Conservation (phyloP, 2,329 filamentous ascomycete genomes). For the Fusarium sp. region DNA sequence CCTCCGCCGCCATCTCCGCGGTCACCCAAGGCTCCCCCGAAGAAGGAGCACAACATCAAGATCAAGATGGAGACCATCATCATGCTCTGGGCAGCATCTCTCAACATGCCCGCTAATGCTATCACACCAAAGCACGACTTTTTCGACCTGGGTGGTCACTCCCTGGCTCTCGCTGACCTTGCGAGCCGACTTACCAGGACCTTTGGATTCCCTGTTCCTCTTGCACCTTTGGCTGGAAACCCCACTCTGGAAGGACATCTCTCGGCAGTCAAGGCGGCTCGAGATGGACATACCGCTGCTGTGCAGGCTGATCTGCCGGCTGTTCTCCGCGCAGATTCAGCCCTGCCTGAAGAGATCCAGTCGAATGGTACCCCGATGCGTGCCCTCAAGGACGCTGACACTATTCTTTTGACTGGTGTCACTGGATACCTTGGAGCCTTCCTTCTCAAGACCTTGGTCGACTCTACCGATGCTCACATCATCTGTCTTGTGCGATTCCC, state of each 20-base stretch:
- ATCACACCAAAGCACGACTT: slow-evolving; percentile 81
- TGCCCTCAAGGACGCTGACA: slow-evolving; percentile 73
- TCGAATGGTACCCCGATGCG: slow-evolving; percentile 65
- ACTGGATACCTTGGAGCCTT: slow-evolving; percentile 84
- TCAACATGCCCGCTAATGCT: slow-evolving; percentile 71
- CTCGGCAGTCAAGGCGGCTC: slow-evolving; percentile 75
- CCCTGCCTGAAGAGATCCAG: slow-evolving; percentile 77
- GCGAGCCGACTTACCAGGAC: slow-evolving; percentile 75
- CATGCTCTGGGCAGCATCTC: slow-evolving; percentile 77
- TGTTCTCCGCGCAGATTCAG: slow-evolving; percentile 74
- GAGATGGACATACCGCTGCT: slow-evolving; percentile 79
- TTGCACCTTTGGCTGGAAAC: slow-evolving; percentile 77
- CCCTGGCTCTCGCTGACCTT: slow-evolving; percentile 80
- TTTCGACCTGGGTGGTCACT: slow-evolving; percentile 85
- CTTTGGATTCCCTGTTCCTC: slow-evolving; percentile 79
- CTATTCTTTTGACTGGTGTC: slow-evolving; percentile 78
- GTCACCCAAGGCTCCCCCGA: slow-evolving; percentile 54
- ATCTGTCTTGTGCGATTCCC: slow-evolving; percentile 80
- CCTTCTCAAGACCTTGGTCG: slow-evolving; percentile 75
- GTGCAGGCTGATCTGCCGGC: slow-evolving; percentile 81
- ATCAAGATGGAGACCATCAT: slow-evolving; percentile 76
- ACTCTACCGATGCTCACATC: slow-evolving; percentile 75
- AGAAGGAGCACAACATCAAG: slow-evolving; percentile 68
- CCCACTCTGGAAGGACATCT: slow-evolving; percentile 80
- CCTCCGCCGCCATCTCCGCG: slow-evolving; percentile 71